Evolutionary conservation across 805 yeast genomes (phyloP).

Genomic region (Barnettozyma sucrosica): DNA sequence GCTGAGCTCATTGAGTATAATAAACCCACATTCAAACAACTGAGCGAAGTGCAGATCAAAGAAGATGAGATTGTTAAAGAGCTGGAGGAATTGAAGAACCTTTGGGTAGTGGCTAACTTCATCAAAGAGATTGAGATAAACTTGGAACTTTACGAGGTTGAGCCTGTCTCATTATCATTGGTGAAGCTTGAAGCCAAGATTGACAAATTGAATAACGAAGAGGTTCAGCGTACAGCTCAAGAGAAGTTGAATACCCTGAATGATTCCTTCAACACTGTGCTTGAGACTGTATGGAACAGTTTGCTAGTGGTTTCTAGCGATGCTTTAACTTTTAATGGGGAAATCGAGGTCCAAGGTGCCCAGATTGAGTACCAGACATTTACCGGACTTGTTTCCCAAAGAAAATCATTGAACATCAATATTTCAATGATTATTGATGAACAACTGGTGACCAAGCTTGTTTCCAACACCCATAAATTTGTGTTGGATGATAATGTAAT

Average conservation of each 20-base stretch:
- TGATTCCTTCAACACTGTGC: neutral
- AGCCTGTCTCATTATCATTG: conserved; percentile 19
- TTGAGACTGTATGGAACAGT: conserved; percentile 14
- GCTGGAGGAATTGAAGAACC: conserved; percentile 17
- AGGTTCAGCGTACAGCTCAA: conserved; percentile 1
- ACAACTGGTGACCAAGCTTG: conserved; percentile 10
- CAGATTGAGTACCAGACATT: conserved; percentile 12
- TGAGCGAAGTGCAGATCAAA: conserved; percentile 17
- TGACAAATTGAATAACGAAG: conserved; percentile 1
- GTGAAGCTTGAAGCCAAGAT: conserved; percentile 15
- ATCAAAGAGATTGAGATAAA: conserved; percentile 23
- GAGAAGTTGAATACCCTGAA: conserved; percentile 8
- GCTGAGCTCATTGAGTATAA: conserved; percentile 10
- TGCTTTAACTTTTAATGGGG: conserved; percentile 13
- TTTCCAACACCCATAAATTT: conserved; percentile 3
- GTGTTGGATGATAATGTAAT: conserved; percentile 7
- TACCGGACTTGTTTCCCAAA: conserved; percentile 8
- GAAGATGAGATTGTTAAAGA: conserved; percentile 17
- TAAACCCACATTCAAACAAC: conserved; percentile 11
- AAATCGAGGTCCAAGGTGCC: conserved; percentile 18
- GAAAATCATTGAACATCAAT: conserved; percentile 10
- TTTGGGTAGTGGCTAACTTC: conserved; percentile 22
- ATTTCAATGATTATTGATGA: conserved; percentile 16
- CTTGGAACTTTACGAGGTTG: conserved; percentile 22
- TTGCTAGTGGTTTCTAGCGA: conserved; percentile 9